Evolutionary conservation across 2,329 filamentous ascomycete species (phyloP).

Genomic region (Fusarium tupiense): DNA sequence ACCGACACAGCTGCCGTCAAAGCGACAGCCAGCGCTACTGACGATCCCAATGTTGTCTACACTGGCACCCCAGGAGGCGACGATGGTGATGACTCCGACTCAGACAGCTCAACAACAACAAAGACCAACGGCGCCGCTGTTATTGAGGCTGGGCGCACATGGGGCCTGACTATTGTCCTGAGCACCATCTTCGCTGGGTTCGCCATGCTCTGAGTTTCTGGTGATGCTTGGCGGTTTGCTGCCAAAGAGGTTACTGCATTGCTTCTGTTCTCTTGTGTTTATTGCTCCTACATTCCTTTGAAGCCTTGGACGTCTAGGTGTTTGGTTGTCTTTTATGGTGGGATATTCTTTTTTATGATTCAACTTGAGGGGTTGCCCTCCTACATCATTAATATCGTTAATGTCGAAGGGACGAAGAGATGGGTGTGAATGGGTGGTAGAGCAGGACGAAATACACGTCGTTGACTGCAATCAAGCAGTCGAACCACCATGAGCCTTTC

Average conservation of each 20-base stretch:
- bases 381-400: conserved; percentile 36
- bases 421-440: conserved; percentile 3
- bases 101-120: conserved; percentile 12
- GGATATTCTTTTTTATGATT: conserved; percentile 29
- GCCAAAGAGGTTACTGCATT: conserved; percentile 1
- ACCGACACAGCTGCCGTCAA: conserved; percentile 51
- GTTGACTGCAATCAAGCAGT: conserved; percentile 23
- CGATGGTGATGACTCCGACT: not conserved
- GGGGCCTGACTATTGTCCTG: conserved; percentile 52
- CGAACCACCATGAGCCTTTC: not conserved
- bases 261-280: conserved; percentile 31
- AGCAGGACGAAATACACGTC: conserved; percentile 23
- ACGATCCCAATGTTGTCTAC: conserved; percentile 51
- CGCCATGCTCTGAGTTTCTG: conserved; percentile 49
- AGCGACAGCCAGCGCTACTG: conserved; percentile 49
- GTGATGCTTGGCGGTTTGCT: not conserved
- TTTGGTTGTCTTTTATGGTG: conserved; percentile 38
- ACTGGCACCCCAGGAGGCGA: conserved; percentile 21
- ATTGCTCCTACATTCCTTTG: conserved; percentile 38
- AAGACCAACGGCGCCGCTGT: conserved; percentile 43
- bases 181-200: conserved; percentile 53
- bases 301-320: conserved; percentile 43
- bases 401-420: conserved; percentile 10
- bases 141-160: conserved; percentile 49
- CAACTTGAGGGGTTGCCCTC: conserved; percentile 17